These are phyloP conservation scores for Nidularia pulvinata DNA, from an alignment of 768 basidiomycete species.

Conservation along the genomic window DNA sequence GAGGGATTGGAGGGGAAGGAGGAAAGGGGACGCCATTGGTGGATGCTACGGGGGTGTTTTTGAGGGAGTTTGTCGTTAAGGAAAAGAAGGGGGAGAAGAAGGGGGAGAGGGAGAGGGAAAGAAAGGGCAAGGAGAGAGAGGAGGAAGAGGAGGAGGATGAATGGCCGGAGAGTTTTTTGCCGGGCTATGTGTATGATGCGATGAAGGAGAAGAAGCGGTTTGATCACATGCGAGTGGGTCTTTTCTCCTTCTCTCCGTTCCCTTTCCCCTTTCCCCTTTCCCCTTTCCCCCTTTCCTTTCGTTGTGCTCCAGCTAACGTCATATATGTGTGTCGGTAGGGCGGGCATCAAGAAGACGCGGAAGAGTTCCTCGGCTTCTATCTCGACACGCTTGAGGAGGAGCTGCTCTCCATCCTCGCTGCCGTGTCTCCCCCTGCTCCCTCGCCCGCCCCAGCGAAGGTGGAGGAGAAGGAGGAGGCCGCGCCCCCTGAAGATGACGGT, in stretches of 20 bases:
- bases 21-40: slow-evolving; percentile 52
- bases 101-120: slow-evolving; percentile 5
- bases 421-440: slow-evolving; percentile 40
- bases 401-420: slow-evolving; percentile 63
- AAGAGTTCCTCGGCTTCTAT: slow-evolving; percentile 98
- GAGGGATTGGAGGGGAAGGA: slow-evolving; percentile 13
- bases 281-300: too few relatives aligned
- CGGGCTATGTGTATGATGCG: slow-evolving; percentile 87
- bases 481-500: slow-evolving; percentile 55
- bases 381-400: slow-evolving; percentile 95
- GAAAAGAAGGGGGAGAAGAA: slow-evolving; percentile 21
- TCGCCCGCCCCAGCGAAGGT: slow-evolving; percentile 16
- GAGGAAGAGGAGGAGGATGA: slow-evolving; percentile 40
- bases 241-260: background rate
- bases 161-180: slow-evolving; percentile 64
- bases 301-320: too few relatives aligned
- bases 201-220: slow-evolving; percentile 94
- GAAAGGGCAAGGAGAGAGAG: slow-evolving; percentile 37
- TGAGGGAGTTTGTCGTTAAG: slow-evolving; percentile 68
- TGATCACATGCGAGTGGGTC: slow-evolving; percentile 85
- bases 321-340: slow-evolving; percentile 38
- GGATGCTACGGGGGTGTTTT: slow-evolving; percentile 69
- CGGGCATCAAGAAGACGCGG: slow-evolving; percentile 97
- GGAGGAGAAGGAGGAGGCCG: slow-evolving; percentile 44
- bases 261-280: background rate